Base-by-base conservation (phyloP, 768 basidiomycete genomes). In the Rhodotorula sphaerocarpa region DNA sequence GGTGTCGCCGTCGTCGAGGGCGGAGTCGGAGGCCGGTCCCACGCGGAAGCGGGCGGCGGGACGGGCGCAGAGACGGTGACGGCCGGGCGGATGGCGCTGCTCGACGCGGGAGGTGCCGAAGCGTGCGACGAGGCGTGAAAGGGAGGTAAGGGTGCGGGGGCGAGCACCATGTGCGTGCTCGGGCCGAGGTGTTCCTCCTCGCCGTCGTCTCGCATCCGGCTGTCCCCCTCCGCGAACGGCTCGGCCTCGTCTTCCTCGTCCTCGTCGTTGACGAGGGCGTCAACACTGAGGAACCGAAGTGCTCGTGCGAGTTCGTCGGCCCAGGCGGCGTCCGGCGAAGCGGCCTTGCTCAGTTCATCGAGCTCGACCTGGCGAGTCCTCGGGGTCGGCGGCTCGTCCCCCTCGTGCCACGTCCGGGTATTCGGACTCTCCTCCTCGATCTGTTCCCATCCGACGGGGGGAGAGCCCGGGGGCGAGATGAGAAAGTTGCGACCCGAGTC, bases 381-480 rank as follows among this genome's bases (percentile, higher is more conserved):
- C 56, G 14, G 57, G 55, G 33, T 65, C 57, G 27, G 95, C 81
- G 7, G 33, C 34, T 25, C 34, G 33, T 51, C 50, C 33, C 34
- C 50, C n/a, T 51, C 34, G 25, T 51, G 50, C 21, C 16, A 39
- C 2, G 90, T 86, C 4, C 81, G 76, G 5, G 78, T 74, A 72
- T 96, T 96, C 0, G 93, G 93, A 23, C 90, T 88, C 12, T 92
- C 90, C 75, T 97, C 93, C 53, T 79, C 79, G 59, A 91, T 82
- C 28, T 82, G 90, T 73, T 95, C 90, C 95, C 95, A 99, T 5
- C 92, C 95, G 2, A 92, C 84, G 0, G 95, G 95, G 0, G 95
- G 95, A 0, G 91, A 95, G 7, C 95, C 95, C 6, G 95, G 95
- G 0, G 95, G 95, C 0, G 95, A 97, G 66, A 99, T 92, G 50